Conservation (phyloP, 2,329 filamentous ascomycete genomes). For the Aspergillus hiratsukae region DNA sequence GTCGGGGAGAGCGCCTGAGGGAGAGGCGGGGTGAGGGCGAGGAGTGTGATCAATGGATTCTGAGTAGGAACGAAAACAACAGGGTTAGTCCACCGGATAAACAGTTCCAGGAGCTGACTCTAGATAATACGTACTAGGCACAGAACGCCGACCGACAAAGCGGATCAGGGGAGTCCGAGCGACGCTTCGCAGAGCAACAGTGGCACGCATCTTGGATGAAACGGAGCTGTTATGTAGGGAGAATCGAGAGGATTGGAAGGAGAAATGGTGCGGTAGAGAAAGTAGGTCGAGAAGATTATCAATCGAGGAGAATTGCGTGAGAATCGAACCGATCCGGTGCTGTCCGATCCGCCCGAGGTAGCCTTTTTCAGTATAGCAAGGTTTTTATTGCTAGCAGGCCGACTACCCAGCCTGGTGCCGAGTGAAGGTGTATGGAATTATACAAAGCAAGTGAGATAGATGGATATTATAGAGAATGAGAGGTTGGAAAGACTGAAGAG, state of each 20-base stretch:
- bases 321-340: slow-evolving; percentile 24
- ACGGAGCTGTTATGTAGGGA: slow-evolving; percentile 3
- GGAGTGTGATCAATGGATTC: slow-evolving; percentile 51
- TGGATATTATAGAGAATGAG: slow-evolving; percentile 4
- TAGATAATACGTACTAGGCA: slow-evolving; percentile 36
- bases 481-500: slow-evolving; percentile 9
- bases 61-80: slow-evolving; percentile 16
- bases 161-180: slow-evolving; percentile 47
- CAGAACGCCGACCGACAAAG: slow-evolving; percentile 45
- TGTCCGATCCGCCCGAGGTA: slow-evolving; percentile 26
- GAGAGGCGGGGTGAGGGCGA: slow-evolving; percentile 56
- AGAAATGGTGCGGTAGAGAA: slow-evolving; percentile 1
- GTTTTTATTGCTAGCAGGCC: not conserved
- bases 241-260: slow-evolving; percentile 6
- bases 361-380: slow-evolving; percentile 5
- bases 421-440: not conserved
- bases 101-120: not conserved
- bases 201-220: slow-evolving; percentile 38
- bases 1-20: slow-evolving; percentile 52
- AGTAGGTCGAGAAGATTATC: slow-evolving; percentile 7
- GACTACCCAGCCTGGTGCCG: not conserved
- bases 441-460: not conserved
- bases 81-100: slow-evolving; percentile 2
- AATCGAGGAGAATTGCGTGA: slow-evolving; percentile 6
- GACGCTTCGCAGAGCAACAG: slow-evolving; percentile 38